Evolutionary conservation across 345 rosid genomes (phyloP).

Genomic region (Isatis tinctoria): DNA sequence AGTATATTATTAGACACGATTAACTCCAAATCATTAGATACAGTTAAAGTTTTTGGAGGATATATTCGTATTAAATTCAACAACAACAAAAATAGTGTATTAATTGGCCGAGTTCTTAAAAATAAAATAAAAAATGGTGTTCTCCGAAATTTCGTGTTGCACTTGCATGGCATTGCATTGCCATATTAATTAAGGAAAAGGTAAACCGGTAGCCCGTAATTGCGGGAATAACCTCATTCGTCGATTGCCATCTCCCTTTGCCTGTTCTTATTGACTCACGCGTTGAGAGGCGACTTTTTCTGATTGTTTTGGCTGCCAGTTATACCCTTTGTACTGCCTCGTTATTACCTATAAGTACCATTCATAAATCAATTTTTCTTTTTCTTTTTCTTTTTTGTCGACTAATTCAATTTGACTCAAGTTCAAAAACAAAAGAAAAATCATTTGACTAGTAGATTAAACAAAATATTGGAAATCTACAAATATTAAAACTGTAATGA

Average conservation of each 20-base stretch:
- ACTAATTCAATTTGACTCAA: no score
- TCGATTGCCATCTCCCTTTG: not conserved
- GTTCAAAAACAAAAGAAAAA: no score
- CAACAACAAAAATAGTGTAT: no score
- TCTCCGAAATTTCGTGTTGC: not conserved
- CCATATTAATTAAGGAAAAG: not conserved
- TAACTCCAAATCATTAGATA: no score
- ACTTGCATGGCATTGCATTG: not conserved
- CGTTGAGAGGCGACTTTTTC: slow-evolving; percentile 3
- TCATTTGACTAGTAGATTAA: not conserved
- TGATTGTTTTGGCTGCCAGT: not conserved
- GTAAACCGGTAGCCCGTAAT: slow-evolving; percentile 15
- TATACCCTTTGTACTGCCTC: not conserved
- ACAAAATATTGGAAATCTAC: not conserved
- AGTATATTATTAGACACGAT: no score
- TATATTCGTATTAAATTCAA: no score
- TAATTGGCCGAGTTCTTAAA: not conserved
- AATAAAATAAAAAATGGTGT: not conserved
- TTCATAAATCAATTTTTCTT: not conserved
- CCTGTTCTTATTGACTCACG: slow-evolving; percentile 13
- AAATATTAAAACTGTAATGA: no score
- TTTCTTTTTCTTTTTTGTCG: no score
- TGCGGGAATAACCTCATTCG: slow-evolving; percentile 6
- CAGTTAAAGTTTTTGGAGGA: no score
- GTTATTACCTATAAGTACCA: not conserved